phyloP scores from a whole-genome alignment of 352 stramenopile genomes.

The Pilasporangium apinafurcum region DNA sequence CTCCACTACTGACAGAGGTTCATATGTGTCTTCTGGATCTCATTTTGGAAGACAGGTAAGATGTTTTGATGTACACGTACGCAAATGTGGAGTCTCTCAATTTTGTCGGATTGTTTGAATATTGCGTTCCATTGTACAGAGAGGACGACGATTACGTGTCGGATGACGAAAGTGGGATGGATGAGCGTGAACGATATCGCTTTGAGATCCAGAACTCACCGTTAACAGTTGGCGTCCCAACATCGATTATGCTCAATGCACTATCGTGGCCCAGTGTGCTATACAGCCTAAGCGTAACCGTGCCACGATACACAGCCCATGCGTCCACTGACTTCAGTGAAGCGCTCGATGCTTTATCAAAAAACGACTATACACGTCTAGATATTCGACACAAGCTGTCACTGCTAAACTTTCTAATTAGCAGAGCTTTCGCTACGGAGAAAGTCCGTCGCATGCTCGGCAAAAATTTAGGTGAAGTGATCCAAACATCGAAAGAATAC shows the following conservation, averaged over 20 bases:
- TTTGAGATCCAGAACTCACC: conserved; percentile 79
- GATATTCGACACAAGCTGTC: conserved; percentile 59
- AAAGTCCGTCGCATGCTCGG: conserved; percentile 55
- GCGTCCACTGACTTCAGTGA: conserved; percentile 26
- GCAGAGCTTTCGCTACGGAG: conserved; percentile 48
- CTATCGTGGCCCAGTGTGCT: conserved; percentile 79
- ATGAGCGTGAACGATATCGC: conserved; percentile 72
- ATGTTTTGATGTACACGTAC: not conserved
- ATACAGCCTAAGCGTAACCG: conserved; percentile 51
- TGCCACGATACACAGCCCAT: conserved; percentile 61
- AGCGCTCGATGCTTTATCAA: conserved; percentile 36
- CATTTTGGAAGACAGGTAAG: conserved; percentile 61
- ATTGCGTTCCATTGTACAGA: too few species aligned
- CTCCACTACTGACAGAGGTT: conserved; percentile 58
- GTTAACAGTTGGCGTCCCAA: conserved; percentile 73
- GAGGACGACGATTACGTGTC: conserved; percentile 85
- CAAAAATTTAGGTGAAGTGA: conserved; percentile 46
- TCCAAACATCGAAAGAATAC: conserved; percentile 68
- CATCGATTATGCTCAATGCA: conserved; percentile 69
- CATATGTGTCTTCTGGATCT: conserved; percentile 84
- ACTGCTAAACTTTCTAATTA: conserved; percentile 66
- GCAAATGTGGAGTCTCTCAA: too few species aligned
- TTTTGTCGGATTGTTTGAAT: too few species aligned
- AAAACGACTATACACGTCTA: conserved; percentile 48
- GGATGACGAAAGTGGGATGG: conserved; percentile 76